phyloP scores from a whole-genome alignment of 2,329 filamentous ascomycete genomes.

The Penicillium sp. region DNA sequence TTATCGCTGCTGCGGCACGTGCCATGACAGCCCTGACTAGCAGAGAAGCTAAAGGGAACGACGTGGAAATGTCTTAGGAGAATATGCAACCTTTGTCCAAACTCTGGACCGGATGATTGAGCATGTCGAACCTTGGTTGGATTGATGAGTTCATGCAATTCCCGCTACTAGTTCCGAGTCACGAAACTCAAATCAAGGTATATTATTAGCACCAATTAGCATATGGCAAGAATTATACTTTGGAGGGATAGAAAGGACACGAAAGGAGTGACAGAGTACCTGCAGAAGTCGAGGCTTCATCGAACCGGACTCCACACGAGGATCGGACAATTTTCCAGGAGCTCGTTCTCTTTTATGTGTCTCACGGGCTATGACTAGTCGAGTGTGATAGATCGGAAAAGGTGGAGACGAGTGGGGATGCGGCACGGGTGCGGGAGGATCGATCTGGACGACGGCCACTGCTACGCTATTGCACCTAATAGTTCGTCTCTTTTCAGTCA shows the following conservation, averaged over 20 bases:
- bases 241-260: background rate
- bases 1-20: slow-evolving; percentile 20
- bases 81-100: slow-evolving; percentile 20
- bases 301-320: background rate
- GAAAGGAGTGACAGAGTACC: slow-evolving; percentile 16
- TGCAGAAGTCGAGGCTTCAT: slow-evolving; percentile 17
- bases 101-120: slow-evolving; percentile 15
- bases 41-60: background rate
- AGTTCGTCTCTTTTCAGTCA: background rate
- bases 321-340: slow-evolving; percentile 23
- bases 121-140: slow-evolving; percentile 19
- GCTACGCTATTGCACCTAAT: background rate
- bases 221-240: slow-evolving; percentile 2
- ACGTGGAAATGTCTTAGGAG: slow-evolving; percentile 11
- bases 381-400: slow-evolving; percentile 25
- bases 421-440: slow-evolving; percentile 19
- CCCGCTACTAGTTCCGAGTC: slow-evolving; percentile 1
- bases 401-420: slow-evolving; percentile 17
- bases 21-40: slow-evolving; percentile 15
- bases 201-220: slow-evolving; percentile 1
- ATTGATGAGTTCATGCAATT: slow-evolving; percentile 19
- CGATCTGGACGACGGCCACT: slow-evolving; percentile 15
- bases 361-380: slow-evolving; percentile 8
- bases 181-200: slow-evolving; percentile 17
- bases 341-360: slow-evolving; percentile 21